Evolutionary conservation across 2,329 filamentous ascomycete species (phyloP).

Genomic region (Cladosporium velox): DNA sequence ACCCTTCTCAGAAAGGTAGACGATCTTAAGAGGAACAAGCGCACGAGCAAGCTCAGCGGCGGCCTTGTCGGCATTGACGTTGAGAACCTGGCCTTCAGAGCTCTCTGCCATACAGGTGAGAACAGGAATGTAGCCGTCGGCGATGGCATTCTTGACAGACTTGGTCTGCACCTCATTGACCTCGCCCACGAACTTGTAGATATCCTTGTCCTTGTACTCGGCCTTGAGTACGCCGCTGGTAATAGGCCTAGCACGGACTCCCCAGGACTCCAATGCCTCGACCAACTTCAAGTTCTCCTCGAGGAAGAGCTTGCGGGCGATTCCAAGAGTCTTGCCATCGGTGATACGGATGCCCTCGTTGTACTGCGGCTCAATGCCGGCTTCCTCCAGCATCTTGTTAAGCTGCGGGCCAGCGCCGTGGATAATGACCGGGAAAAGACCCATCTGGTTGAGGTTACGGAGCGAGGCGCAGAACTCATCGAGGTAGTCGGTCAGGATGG

Average conservation of each 20-base stretch:
- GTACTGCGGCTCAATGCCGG: slow-evolving; percentile 91
- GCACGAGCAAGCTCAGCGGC: slow-evolving; percentile 88
- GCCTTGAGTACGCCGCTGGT: slow-evolving; percentile 88
- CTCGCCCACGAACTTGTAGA: slow-evolving; percentile 94
- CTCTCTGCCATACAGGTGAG: slow-evolving; percentile 96
- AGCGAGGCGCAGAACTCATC: slow-evolving; percentile 87
- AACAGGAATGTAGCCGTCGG: slow-evolving; percentile 87
- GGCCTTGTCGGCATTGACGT: slow-evolving; percentile 96
- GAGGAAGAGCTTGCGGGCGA: slow-evolving; percentile 89
- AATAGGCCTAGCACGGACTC: slow-evolving; percentile 84
- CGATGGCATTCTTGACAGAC: slow-evolving; percentile 87
- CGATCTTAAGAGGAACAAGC: slow-evolving; percentile 92
- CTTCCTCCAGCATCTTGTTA: slow-evolving; percentile 85
- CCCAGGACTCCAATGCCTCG: slow-evolving; percentile 84
- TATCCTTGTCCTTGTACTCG: slow-evolving; percentile 93
- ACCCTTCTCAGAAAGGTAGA: slow-evolving; percentile 98
- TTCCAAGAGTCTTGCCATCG: slow-evolving; percentile 87
- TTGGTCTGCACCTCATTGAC: slow-evolving; percentile 89
- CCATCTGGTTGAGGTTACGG: slow-evolving; percentile 90
- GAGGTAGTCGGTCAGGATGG: slow-evolving; percentile 91
- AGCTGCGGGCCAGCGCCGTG: slow-evolving; percentile 94
- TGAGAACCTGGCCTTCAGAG: slow-evolving; percentile 85
- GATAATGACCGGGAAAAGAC: slow-evolving; percentile 91
- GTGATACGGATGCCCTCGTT: slow-evolving; percentile 96
- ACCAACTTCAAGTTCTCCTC: slow-evolving; percentile 94